Base-by-base conservation (phyloP, 2,329 filamentous ascomycete genomes). In the Proliferodiscus dingleyae region DNA sequence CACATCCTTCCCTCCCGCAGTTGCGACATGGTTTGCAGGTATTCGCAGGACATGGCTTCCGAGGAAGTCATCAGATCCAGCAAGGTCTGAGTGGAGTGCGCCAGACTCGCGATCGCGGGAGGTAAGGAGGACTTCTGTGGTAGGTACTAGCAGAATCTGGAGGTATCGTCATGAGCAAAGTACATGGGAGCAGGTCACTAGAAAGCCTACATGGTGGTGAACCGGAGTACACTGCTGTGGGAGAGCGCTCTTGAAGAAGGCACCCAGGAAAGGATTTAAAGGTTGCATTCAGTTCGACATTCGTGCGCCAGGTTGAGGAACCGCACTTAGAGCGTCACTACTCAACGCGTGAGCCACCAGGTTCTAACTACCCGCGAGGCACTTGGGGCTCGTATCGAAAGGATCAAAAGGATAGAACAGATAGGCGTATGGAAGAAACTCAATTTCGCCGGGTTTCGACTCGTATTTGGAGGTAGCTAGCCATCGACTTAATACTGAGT, bases 211-310 rank as follows among this genome's bases (percentile, higher is more conserved):
- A 74, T 97, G 88, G 67, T 95, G 88, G 68, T 93, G 86, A 55
- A 89, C 79, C 45, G 93, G 90, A 53, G 84, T 81, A 75, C 93
- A 97, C 82, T 97, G 91, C 62, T 85, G 75, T 59, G 87, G 85
- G 65, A 96, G 79, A 68, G 88, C 83, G 80, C 89, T 97, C 75
- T 89, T 89, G 79, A 96, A 96, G 82, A 98, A 97, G 77, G 91
- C 89, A 76, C 87, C 85, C 69, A 98, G 79, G 72, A 96, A 97
- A 68, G 93, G 93, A 73, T 98, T 98, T 83, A 97, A 79, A 74
- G 93, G 89, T 84, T 90, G 90, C 90, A 95, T 95, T 82, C 85
- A 85, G n/a, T 74, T 69, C 71, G 55, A 63, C 60, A 61, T 60
- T 59, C 58, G 59, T 52, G 51, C 55, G 51, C 49, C 48, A 15